These are phyloP conservation scores for Hyparrhenia diplandra DNA, from an alignment of 176 grass and related monocot genomes.

Conservation along the genomic window DNA sequence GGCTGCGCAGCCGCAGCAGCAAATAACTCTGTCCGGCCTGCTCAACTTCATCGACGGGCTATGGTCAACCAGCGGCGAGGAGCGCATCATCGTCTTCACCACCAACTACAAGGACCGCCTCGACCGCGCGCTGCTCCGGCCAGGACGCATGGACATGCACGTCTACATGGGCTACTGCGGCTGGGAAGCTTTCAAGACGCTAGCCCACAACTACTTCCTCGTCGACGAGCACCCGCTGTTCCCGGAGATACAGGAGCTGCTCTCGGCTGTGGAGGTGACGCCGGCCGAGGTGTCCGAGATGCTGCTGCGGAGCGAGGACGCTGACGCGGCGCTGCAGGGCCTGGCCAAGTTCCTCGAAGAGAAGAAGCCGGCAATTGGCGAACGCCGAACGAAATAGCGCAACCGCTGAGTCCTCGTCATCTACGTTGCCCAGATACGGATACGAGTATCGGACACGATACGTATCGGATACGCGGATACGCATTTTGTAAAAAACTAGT, in stretches of 20 bases:
- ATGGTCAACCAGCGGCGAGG: constrained; percentile 48
- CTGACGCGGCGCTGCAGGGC: not conserved
- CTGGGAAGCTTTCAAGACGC: constrained; percentile 26
- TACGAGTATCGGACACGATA: no score
- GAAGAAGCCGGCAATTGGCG: constrained; percentile 5
- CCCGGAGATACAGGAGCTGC: constrained; percentile 8
- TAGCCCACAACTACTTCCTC: constrained; percentile 14
- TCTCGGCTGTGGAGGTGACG: constrained; percentile 2
- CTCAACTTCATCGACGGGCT: constrained; percentile 36
- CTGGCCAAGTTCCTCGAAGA: constrained; percentile 1
- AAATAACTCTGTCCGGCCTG: constrained; percentile 20
- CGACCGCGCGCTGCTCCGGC: constrained; percentile 65
- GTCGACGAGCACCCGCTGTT: not conserved
- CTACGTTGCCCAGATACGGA: no score
- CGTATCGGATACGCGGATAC: no score
- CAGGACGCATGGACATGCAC: constrained; percentile 81
- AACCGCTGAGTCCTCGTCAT: no score
- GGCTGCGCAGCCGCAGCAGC: not conserved
- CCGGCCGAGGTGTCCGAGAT: constrained; percentile 31
- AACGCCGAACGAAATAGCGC: no score
- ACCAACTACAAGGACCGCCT: constrained; percentile 76
- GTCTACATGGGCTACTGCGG: constrained; percentile 39
- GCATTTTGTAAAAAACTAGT: no score
- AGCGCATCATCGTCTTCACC: constrained; percentile 72
- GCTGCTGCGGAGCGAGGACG: constrained; percentile 14